Evolutionary conservation across 345 rosid genomes (phyloP).

Genomic region (Iberis pinnata): DNA sequence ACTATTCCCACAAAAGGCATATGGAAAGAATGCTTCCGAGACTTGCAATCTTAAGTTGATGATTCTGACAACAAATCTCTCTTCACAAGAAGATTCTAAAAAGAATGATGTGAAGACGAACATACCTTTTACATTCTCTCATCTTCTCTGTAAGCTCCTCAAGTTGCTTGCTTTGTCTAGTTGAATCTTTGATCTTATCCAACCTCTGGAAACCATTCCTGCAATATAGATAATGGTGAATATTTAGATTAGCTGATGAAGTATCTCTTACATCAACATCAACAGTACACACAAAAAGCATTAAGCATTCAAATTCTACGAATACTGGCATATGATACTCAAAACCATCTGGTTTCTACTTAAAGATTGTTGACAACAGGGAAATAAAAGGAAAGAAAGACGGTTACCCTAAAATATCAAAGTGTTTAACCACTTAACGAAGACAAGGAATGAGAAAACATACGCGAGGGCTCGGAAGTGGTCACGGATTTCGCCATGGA

Average conservation of each 20-base stretch:
- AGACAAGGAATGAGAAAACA: too few relatives aligned
- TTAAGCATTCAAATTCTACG: background rate
- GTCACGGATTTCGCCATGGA: slow-evolving; percentile 93
- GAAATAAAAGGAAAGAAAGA: background rate
- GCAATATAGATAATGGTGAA: slow-evolving; percentile 20
- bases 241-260: background rate
- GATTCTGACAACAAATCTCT: background rate
- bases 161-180: slow-evolving; percentile 87
- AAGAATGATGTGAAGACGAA: too few relatives aligned
- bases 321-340: background rate
- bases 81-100: too few relatives aligned
- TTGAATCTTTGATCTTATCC: slow-evolving; percentile 90
- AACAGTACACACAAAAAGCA: background rate
- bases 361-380: background rate
- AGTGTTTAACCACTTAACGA: too few relatives aligned
- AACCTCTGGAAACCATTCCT: slow-evolving; percentile 98
- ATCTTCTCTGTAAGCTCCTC: slow-evolving; percentile 93
- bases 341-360: slow-evolving; percentile 2
- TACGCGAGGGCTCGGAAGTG: slow-evolving; percentile 89
- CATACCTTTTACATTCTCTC: slow-evolving; percentile 99
- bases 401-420: too few relatives aligned
- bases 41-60: background rate
- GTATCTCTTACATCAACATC: too few relatives aligned
- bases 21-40: background rate
- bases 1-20: background rate